phyloP scores from a whole-genome alignment of 768 basidiomycete genomes.

The Sutorius australiensis region DNA sequence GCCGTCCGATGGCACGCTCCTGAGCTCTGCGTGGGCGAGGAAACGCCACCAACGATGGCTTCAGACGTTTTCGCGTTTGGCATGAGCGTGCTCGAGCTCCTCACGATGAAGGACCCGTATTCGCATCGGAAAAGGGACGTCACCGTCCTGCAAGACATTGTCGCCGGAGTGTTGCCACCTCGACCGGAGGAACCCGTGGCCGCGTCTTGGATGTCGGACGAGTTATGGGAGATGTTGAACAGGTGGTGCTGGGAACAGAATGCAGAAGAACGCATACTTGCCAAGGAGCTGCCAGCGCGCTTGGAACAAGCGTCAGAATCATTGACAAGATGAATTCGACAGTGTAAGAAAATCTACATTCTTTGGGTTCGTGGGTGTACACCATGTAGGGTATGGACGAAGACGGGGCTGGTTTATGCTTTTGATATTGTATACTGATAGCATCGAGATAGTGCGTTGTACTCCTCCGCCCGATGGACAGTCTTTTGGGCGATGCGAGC shows the following conservation, averaged over 20 bases:
- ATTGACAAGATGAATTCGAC: neutral
- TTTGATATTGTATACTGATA: neutral
- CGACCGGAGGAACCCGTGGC: conserved; percentile 38
- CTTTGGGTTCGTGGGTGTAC: neutral
- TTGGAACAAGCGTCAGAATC: conserved; percentile 12
- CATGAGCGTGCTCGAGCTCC: conserved; percentile 58
- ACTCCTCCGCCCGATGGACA: conserved; percentile 15
- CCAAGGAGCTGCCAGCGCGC: conserved; percentile 32
- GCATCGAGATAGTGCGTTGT: neutral
- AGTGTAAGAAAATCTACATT: neutral
- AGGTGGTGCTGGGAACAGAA: conserved; percentile 48
- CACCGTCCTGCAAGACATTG: conserved; percentile 45
- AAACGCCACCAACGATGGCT: conserved; percentile 40
- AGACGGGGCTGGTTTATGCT: neutral
- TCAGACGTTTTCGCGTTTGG: conserved; percentile 57
- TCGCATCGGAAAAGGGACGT: conserved; percentile 47
- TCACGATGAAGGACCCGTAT: conserved; percentile 51
- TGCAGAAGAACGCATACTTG: conserved; percentile 37
- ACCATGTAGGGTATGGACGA: neutral
- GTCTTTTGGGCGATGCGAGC: conserved; percentile 33
- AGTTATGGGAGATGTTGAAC: conserved; percentile 44
- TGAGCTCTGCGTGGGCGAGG: conserved; percentile 48
- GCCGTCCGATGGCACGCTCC: conserved; percentile 61
- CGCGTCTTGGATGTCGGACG: conserved; percentile 42
- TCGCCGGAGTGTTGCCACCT: conserved; percentile 37